Base-by-base conservation (phyloP, 352 stramenopile genomes). In the Globisporangium takayamanum region DNA sequence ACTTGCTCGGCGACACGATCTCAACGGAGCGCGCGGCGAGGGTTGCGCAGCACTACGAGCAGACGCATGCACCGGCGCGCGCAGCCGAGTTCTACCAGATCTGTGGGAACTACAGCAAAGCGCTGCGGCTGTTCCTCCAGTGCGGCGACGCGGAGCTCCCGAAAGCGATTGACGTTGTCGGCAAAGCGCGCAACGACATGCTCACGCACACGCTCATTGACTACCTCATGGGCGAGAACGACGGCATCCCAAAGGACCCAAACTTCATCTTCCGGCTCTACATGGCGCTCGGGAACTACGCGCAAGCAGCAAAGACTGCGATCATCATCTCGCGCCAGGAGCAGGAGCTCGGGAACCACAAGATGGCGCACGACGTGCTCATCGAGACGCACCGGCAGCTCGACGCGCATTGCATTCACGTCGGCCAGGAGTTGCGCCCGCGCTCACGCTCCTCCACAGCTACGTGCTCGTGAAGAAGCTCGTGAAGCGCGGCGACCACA, bases 221-320 rank as follows among this genome's bases (percentile, higher is more conserved):
- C 63, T 94, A 95, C 55, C 70, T 98, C n/a, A 98, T 98, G 85
- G 92, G 92, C 42, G 94, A 98, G 63, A 89, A 87, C 44, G 91
- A 97, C 62, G 92, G 93, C 30, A 94, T 97, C 53, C 88, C 88
- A 1, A 97, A 98, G 67, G 94, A 98, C 59, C 90, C 92, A 5
- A 93, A 97, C 62, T 94, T 98, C 62, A 97, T 98, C 55, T 98
- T 97, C 57, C 81, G 90, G 0, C 66, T 98, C 16, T 98, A 98
- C 73, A 84, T 98, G 78, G 88, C 89, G 22, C 78, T 98, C n/a
- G 91, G 88, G 18, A 97, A 98, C 69, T 98, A 96, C 70, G 68
- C 87, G 0, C 87, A 98, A 62, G 93, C 93, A 0, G 88, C 90
- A 16, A 97, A 97, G 64, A 98, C 93, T 6, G 93, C 93, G 12